Evolutionary conservation across 768 basidiomycete genomes (phyloP), one percentile per base, ranked within the genome.

Genomic region (Coprinellus micaceus): DNA sequence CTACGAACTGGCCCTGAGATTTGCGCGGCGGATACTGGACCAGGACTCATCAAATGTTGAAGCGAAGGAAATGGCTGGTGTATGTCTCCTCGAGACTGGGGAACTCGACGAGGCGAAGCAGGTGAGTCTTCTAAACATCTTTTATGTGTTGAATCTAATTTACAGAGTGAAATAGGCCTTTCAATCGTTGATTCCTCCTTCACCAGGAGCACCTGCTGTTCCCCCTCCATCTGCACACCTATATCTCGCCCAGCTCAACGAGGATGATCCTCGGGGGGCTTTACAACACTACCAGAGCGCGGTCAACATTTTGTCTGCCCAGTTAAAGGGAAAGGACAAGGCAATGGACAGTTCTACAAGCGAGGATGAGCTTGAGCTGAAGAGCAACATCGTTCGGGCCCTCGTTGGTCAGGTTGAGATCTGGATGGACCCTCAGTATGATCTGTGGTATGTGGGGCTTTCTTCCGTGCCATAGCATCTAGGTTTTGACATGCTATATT

Each of bases 381-480:
- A 77, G 64, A 79, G 70, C 29, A 90, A 84, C 64, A 84, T 88
- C 54, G 85, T 94, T 11, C 78, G 88, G 39, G 91, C 91, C 7
- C 78, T 94, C 21, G 79, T 94, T 28, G 89, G 88, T 7, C 94
- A 94, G 80, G 88, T 95, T 24, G 94, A 96, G 67, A 89, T 95
- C 15, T 97, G 94, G 94, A 96, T 97, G 93, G 90, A 94, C 64
- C 89, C 89, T 28, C 79, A 81, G 1, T 86, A 88, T 61, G 92
- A 95, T 77, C 76, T 96, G 49, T 95, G 94, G 94, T 88, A 63
- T 50, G 83, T 21, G 17, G 3, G 56, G 29, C 22, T n/a, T 55
- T 28, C 37, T 7, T 21, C n/a, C 43, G 25, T 25, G 12, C 30
- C 15, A 7, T 25, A 24, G 19, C 0, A 46, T 25, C 29, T 33